Conservation (phyloP, 23 red algal genomes). For the Gracilaria domingensis region DNA sequence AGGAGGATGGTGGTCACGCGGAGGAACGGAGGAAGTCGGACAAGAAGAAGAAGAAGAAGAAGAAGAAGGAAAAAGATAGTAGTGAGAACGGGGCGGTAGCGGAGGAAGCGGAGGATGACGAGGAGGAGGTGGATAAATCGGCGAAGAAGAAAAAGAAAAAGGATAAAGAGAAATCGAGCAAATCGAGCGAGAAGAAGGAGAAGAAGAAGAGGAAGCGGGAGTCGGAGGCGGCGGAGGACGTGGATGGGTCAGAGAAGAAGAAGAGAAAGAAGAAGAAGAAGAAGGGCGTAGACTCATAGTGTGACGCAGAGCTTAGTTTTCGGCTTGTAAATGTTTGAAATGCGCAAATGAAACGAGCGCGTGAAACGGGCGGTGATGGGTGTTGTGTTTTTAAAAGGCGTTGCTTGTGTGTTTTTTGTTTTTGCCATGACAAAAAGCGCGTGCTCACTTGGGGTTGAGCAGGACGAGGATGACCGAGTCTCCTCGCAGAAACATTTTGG, state of each 20-base stretch:
- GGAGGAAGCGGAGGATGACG: constrained; percentile 31
- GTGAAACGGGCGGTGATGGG: neutral
- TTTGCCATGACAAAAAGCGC: no score
- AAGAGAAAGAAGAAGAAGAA: constrained; percentile 73
- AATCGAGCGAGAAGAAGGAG: constrained; percentile 70
- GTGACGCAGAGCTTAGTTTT: constrained; percentile 2
- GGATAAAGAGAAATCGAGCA: constrained; percentile 38
- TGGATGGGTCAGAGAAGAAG: constrained; percentile 55
- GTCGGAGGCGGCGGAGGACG: constrained; percentile 8
- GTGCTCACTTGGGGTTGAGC: constrained; percentile 70
- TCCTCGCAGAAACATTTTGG: constrained; percentile 94
- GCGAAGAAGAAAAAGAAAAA: constrained; percentile 61
- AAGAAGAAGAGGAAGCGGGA: constrained; percentile 69
- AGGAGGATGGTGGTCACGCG: constrained; percentile 14
- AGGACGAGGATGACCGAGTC: constrained; percentile 93
- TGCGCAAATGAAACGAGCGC: neutral
- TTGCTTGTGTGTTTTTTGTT: no score
- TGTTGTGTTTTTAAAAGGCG: neutral
- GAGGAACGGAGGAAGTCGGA: constrained; percentile 44
- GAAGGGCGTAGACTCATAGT: constrained; percentile 48
- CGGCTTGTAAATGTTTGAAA: constrained; percentile 22
- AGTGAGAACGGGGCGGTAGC: constrained; percentile 34
- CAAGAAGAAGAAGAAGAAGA: constrained; percentile 71
- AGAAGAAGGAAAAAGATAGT: constrained; percentile 72
- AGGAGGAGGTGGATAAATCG: constrained; percentile 27